These are phyloP conservation scores for Cupressus sempervirens DNA, from an alignment of 75 land plant genomes.

Conservation along the genomic window DNA sequence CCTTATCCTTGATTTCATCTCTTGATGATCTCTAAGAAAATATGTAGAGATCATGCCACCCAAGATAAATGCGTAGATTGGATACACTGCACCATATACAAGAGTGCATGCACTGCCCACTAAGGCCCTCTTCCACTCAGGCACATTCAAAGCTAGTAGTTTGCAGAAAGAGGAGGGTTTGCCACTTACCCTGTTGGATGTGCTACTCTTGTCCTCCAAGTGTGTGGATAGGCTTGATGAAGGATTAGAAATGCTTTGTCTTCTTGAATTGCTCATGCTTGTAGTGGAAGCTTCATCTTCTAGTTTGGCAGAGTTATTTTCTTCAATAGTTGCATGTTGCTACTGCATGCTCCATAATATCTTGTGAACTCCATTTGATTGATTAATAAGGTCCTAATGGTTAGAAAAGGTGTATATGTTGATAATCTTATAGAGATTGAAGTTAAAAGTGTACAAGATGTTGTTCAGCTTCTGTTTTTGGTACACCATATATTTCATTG, in stretches of 20 bases:
- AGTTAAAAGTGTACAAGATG: no score
- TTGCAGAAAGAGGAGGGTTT: constrained; percentile 18
- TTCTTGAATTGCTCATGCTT: background rate
- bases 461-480: no score
- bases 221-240: background rate
- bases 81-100: constrained; percentile 66
- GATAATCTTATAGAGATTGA: no score
- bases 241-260: background rate
- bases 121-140: constrained; percentile 75
- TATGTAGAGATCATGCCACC: constrained; percentile 76
- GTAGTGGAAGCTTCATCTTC: background rate
- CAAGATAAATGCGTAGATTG: constrained; percentile 62
- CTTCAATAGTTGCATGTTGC: constrained; percentile 13
- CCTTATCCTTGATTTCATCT: constrained; percentile 36
- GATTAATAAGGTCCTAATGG: constrained; percentile 17
- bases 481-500: no score
- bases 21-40: constrained; percentile 42
- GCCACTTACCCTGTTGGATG: background rate
- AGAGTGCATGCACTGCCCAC: constrained; percentile 59
- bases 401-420: no score
- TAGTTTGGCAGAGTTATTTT: constrained; percentile 6
- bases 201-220: background rate
- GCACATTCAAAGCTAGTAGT: constrained; percentile 52
- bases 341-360: constrained; percentile 21
- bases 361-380: constrained; percentile 1